A percentile compares a stretch with the other conserved stretches of the same genome.
Evolutionary conservation across 495 filamentous ascomycete genomes (phyloP).

Genomic region (Symbiotaphrina buchneri): DNA sequence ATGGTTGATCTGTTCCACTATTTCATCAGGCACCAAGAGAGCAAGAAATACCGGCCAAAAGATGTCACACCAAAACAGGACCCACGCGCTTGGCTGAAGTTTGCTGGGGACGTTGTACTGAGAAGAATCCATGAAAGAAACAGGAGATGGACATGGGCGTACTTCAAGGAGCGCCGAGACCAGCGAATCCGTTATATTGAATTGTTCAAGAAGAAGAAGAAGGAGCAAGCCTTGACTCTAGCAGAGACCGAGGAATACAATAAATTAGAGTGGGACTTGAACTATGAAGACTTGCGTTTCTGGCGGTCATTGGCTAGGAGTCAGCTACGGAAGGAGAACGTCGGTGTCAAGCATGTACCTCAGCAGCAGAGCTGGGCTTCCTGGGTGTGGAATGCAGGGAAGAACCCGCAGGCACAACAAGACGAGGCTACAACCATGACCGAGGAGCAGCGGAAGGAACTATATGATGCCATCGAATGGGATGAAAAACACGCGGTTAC

Average conservation of each 20-base stretch:
- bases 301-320: constrained; percentile 90
- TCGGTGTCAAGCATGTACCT: constrained; percentile 45
- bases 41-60: constrained; percentile 83
- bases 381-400: constrained; percentile 57
- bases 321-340: constrained; percentile 83
- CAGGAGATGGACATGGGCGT: constrained; percentile 78
- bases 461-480: constrained; percentile 95
- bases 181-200: constrained; percentile 76
- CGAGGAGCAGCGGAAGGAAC: constrained; percentile 85
- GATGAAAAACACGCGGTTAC: constrained; percentile 83
- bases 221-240: constrained; percentile 44
- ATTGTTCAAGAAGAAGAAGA: constrained; percentile 83
- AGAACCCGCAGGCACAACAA: constrained; percentile 32
- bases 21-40: constrained; percentile 93
- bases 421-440: constrained; percentile 59
- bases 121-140: constrained; percentile 89
- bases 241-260: constrained; percentile 51
- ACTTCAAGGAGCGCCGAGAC: constrained; percentile 78
- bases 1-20: constrained; percentile 96
- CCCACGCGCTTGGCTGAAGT: constrained; percentile 74
- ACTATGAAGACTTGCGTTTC: constrained; percentile 90
- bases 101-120: constrained; percentile 71
- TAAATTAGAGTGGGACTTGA: constrained; percentile 64
- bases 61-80: constrained; percentile 64
- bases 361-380: constrained; percentile 60